A percentile compares a stretch with the other conserved stretches of the same genome.
phyloP scores from a whole-genome alignment of 352 stramenopile species.

The Pythium aquatile region DNA sequence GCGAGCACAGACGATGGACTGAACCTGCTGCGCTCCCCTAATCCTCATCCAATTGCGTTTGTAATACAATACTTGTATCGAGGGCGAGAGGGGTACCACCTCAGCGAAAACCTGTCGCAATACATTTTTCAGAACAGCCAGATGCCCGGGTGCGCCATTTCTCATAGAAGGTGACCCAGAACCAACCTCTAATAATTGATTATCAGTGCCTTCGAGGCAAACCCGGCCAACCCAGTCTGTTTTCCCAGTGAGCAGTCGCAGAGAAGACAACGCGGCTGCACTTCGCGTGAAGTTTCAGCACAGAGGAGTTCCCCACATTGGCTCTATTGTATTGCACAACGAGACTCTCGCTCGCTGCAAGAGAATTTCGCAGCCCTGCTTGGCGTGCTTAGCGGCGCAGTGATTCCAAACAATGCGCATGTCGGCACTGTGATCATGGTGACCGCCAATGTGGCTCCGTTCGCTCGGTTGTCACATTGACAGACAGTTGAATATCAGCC shows the following conservation, averaged over 20 bases:
- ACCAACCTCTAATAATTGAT: neutral
- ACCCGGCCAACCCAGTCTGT: neutral
- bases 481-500: neutral
- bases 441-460: neutral
- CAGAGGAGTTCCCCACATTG: too few species aligned
- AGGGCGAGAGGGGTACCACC: constrained; percentile 2
- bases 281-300: too few species aligned
- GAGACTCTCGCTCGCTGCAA: too few species aligned
- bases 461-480: constrained; percentile 15
- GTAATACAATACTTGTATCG: neutral
- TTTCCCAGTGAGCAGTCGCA: neutral
- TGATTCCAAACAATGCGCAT: too few species aligned
- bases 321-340: too few species aligned
- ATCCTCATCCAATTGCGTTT: constrained; percentile 12
- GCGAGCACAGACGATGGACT: constrained; percentile 18
- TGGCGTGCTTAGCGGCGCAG: too few species aligned
- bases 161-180: neutral
- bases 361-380: too few species aligned
- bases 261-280: neutral
- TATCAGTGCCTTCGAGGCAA: neutral
- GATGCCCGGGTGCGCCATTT: neutral
- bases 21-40: constrained; percentile 15
- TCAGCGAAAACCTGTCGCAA: neutral
- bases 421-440: neutral
- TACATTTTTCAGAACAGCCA: neutral